These are phyloP conservation scores for Rhodosporidiobolus sp. DNA, from an alignment of 768 basidiomycete genomes.

Conservation along the genomic window DNA sequence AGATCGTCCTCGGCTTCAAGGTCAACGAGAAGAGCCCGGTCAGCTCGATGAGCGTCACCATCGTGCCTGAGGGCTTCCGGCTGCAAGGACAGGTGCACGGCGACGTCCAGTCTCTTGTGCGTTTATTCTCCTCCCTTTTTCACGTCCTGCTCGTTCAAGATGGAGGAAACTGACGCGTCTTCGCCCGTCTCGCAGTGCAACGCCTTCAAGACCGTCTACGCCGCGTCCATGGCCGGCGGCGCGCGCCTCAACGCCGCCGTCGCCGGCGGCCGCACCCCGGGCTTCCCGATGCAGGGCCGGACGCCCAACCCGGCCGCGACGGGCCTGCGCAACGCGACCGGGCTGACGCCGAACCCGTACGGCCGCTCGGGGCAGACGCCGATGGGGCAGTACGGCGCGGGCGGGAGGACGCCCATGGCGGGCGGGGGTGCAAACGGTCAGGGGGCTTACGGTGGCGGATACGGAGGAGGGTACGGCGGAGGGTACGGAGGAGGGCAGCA, in stretches of 20 bases:
- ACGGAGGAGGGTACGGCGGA: neutral
- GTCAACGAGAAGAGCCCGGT: constrained; percentile 85
- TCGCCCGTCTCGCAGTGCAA: constrained; percentile 7
- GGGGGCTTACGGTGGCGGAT: neutral
- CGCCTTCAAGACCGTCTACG: constrained; percentile 36
- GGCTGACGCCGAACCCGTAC: too few species aligned
- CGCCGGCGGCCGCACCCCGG: neutral
- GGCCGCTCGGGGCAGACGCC: too few species aligned
- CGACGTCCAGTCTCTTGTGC: constrained; percentile 17
- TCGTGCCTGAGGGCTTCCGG: constrained; percentile 47
- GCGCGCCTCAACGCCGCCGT: neutral
- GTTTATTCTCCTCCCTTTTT: neutral
- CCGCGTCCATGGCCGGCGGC: neutral
- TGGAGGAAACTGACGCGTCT: too few species aligned
- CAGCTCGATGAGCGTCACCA: constrained; percentile 47
- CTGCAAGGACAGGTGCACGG: constrained; percentile 22
- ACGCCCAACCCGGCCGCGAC: constrained; percentile 10
- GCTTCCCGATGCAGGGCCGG: neutral
- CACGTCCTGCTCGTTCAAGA: too few species aligned
- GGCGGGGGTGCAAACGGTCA: neutral
- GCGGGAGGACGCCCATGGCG: neutral
- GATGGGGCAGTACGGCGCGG: neutral
- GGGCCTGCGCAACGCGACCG: too few species aligned
- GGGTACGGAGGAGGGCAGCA: constrained; percentile 7
- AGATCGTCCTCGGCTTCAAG: constrained; percentile 88